These are phyloP conservation scores for Candida coquimbonensis DNA, from an alignment of 805 yeast species.

Conservation along the genomic window DNA sequence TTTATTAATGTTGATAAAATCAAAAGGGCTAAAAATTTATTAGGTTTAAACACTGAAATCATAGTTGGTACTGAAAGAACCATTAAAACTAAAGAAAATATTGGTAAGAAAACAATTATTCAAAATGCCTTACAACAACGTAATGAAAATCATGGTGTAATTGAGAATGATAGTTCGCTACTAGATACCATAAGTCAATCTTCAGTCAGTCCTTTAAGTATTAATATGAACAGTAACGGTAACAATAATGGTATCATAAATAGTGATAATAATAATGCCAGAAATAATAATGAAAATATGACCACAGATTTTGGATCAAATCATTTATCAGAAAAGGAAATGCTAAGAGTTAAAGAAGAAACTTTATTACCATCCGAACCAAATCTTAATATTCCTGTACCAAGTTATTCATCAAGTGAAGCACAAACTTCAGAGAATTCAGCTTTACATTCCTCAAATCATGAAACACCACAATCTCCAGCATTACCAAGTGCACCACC, in stretches of 20 bases:
- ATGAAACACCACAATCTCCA: background rate
- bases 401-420: slow-evolving; percentile 12
- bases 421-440: background rate
- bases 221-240: slow-evolving; percentile 3
- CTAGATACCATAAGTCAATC: slow-evolving; percentile 16
- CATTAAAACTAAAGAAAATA: slow-evolving; percentile 8
- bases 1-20: slow-evolving; percentile 76
- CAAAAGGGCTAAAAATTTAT: slow-evolving; percentile 68
- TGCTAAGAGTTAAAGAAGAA: slow-evolving; percentile 45
- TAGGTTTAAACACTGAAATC: slow-evolving; percentile 75
- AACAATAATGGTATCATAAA: background rate
- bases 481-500: slow-evolving; percentile 1
- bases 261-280: background rate
- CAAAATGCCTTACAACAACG: slow-evolving; percentile 3
- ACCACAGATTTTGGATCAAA: background rate
- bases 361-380: slow-evolving; percentile 61
- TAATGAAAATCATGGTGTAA: background rate
- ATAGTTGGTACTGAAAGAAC: slow-evolving; percentile 70
- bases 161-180: slow-evolving; percentile 1
- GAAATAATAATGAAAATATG: background rate
- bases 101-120: slow-evolving; percentile 11
- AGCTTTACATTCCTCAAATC: background rate
- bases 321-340: slow-evolving; percentile 46
- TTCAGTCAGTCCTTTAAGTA: slow-evolving; percentile 22
- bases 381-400: slow-evolving; percentile 10